Evolutionary conservation across 2,329 filamentous ascomycete genomes (phyloP), one percentile per base, ranked within the genome.

Genomic region (Trematosphaeria pertusa): DNA sequence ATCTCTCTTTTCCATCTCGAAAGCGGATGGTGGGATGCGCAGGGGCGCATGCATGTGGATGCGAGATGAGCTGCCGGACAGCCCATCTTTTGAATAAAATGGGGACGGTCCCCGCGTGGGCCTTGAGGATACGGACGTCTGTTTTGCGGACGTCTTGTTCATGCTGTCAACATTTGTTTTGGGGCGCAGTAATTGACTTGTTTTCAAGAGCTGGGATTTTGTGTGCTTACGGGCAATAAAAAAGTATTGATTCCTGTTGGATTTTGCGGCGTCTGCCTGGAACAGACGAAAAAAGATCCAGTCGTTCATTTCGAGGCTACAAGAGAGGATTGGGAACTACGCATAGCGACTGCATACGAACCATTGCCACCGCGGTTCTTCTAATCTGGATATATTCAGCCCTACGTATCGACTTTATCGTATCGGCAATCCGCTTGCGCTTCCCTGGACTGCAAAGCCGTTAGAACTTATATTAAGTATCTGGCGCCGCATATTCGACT

Each of bases 331-430:
- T 30, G 15, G 26, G 26, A n/a, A 10, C 15, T 14, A 21, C 15
- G 30, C 15, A 7, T 34, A 15, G 21, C 26, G n/a, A 2, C 15
- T 34, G 12, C 19, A 28, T 26, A 19, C 21, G 14, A 28, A 20
- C 7, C 19, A 20, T n/a, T n/a, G n/a, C n/a, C n/a, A n/a, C n/a
- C n/a, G n/a, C n/a, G n/a, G 24, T 28, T 28, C 24, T 12, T 28
- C 17, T 30, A 48, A 49, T 52, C 21, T 45, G 48, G 43, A 44
- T 54, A 48, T 43, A 44, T 40, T 14, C 43, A 41, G 33, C 40
- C 42, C 26, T 43, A 47, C 48, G 12, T 12, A 43, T 21, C 34
- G 12, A 2, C 26, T 9, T 34, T 38, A 28, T 43, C 26, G 44
- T 17, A 19, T 21, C 34, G 8, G 18, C 34, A 22, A 17, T 26